Conservation (phyloP, 306 rosid species). For the Malus sylvestris region DNA sequence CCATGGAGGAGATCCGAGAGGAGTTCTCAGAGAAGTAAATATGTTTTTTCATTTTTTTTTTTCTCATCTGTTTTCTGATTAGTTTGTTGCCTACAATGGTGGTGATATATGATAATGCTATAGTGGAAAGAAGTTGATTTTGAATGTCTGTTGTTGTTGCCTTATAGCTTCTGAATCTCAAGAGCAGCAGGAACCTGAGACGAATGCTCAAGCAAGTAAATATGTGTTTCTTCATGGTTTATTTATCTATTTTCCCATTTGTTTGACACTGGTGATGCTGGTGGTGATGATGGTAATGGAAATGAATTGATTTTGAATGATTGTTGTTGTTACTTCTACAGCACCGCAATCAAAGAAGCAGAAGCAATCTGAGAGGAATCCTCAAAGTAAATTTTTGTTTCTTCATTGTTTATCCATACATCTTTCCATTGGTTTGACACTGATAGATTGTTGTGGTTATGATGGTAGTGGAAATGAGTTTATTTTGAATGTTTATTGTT, state of each 20-base stretch:
- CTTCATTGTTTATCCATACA: too few species aligned
- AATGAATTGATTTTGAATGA: background rate
- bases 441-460: too few species aligned
- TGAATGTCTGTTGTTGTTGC: background rate
- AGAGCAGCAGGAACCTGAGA: too few species aligned
- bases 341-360: constrained; percentile 8
- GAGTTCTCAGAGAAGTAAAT: constrained; percentile 23
- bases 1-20: background rate
- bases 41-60: background rate
- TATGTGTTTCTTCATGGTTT: too few species aligned
- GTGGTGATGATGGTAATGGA: background rate
- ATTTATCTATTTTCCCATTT: too few species aligned
- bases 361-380: too few species aligned
- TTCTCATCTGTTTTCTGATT: background rate
- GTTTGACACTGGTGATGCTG: background rate
- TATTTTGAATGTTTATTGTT: too few species aligned
- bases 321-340: constrained; percentile 8
- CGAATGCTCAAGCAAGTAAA: too few species aligned
- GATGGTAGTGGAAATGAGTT: too few species aligned
- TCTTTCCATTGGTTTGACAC: too few species aligned
- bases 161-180: background rate
- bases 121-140: background rate
- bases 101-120: background rate
- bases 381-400: too few species aligned
- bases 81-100: background rate